These are phyloP conservation scores for Withania somnifera DNA, from an alignment of 305 asterid species.

Conservation along the genomic window DNA sequence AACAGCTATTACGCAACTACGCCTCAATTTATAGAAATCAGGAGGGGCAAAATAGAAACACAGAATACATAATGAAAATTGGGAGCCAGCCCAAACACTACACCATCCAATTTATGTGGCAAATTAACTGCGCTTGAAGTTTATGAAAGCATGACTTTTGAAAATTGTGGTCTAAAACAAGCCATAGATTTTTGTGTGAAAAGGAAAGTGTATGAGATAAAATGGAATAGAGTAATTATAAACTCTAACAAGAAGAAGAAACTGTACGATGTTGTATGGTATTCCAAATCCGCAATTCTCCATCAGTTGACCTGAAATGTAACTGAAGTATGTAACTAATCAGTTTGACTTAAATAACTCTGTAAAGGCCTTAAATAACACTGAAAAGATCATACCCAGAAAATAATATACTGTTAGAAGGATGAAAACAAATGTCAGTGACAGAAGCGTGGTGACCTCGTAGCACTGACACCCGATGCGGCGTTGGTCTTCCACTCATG, in stretches of 20 bases:
- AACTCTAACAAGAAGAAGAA: constrained; percentile 54
- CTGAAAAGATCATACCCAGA: constrained; percentile 33
- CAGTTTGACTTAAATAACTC: background rate
- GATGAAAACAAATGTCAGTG: constrained; percentile 71
- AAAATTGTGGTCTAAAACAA: background rate
- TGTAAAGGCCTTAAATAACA: background rate
- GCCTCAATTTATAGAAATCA: background rate
- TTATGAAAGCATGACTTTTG: background rate
- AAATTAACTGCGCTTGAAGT: background rate
- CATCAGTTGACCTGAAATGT: constrained; percentile 49
- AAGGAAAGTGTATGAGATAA: background rate
- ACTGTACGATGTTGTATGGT: constrained; percentile 57
- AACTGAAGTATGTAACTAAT: background rate
- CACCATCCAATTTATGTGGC: background rate
- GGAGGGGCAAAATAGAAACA: background rate
- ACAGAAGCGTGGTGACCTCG: constrained; percentile 70
- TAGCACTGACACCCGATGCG: constrained; percentile 31
- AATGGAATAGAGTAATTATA: background rate
- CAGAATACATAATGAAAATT: background rate
- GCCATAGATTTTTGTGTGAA: background rate
- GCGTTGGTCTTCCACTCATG: constrained; percentile 18
- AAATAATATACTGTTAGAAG: constrained; percentile 45
- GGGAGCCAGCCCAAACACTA: background rate
- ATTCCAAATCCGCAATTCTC: constrained; percentile 80
- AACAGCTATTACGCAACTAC: background rate